Evolutionary conservation across 2,329 filamentous ascomycete species (phyloP).

Genomic region (Calonectria pseudoreteaudii): DNA sequence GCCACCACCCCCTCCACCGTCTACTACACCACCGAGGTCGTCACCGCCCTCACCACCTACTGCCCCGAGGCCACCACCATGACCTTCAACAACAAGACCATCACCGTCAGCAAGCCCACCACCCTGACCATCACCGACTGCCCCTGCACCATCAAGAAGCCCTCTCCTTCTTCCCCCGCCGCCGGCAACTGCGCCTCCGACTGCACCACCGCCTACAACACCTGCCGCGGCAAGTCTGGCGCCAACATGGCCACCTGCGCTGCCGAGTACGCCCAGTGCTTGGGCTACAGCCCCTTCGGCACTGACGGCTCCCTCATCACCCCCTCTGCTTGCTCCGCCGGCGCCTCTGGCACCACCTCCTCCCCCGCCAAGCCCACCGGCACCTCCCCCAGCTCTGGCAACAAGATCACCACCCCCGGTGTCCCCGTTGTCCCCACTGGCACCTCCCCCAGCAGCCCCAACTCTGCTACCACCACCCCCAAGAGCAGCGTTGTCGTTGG

Average conservation of each 20-base stretch:
- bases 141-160: conserved; percentile 12
- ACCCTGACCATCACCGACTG: conserved; percentile 15
- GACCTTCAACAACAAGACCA: conserved; percentile 15
- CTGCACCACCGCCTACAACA: conserved; percentile 30
- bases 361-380: conserved; percentile 34
- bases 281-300: conserved; percentile 42
- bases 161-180: neutral
- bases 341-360: conserved; percentile 17
- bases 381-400: conserved; percentile 9
- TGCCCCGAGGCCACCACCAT: conserved; percentile 41
- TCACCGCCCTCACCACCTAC: conserved; percentile 73
- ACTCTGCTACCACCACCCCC: conserved; percentile 37
- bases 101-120: conserved; percentile 27
- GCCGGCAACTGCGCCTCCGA: neutral
- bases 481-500: conserved; percentile 57
- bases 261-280: conserved; percentile 38
- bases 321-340: conserved; percentile 37
- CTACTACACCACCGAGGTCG: conserved; percentile 62
- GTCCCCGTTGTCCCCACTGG: conserved; percentile 26
- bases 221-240: conserved; percentile 31
- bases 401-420: conserved; percentile 1
- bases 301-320: conserved; percentile 19
- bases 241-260: conserved; percentile 41
- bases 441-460: conserved; percentile 19
- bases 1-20: conserved; percentile 45